phyloP scores from a whole-genome alignment of 805 yeast genomes.

The Wickerhamiella dianesei region DNA sequence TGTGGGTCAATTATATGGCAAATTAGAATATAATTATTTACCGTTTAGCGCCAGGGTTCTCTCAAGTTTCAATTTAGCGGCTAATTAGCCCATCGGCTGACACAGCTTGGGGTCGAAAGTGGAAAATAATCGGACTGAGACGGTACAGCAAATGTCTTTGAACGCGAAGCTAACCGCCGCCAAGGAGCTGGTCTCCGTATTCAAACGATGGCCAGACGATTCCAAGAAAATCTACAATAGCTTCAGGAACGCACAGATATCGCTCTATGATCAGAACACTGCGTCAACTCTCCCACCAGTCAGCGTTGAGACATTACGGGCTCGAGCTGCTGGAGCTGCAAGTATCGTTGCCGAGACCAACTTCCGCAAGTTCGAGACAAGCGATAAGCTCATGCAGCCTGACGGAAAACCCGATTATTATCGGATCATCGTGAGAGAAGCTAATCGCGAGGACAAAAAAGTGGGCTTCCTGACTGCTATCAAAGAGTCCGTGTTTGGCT shows the following conservation, averaged over 20 bases:
- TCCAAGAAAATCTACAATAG: constrained; percentile 35
- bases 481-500: constrained; percentile 63
- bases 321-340: constrained; percentile 18
- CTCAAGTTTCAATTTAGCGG: no score
- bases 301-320: constrained; percentile 13
- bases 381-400: constrained; percentile 56
- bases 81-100: no score
- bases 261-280: constrained; percentile 26
- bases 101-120: no score
- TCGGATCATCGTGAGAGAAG: constrained; percentile 52
- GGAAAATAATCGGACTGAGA: no score
- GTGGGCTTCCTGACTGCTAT: constrained; percentile 45
- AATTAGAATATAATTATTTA: no score
- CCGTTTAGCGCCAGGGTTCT: no score
- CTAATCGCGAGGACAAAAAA: constrained; percentile 60
- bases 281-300: constrained; percentile 18
- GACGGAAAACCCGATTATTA: constrained; percentile 76
- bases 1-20: no score
- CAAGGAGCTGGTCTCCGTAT: constrained; percentile 15
- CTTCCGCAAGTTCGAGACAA: constrained; percentile 17
- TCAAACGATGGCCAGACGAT: constrained; percentile 28
- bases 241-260: constrained; percentile 34
- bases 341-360: constrained; percentile 14
- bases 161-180: constrained; percentile 15
- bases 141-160: constrained; percentile 14